Conservation (phyloP, 2,329 filamentous ascomycete species). For the Camillea tinctor region DNA sequence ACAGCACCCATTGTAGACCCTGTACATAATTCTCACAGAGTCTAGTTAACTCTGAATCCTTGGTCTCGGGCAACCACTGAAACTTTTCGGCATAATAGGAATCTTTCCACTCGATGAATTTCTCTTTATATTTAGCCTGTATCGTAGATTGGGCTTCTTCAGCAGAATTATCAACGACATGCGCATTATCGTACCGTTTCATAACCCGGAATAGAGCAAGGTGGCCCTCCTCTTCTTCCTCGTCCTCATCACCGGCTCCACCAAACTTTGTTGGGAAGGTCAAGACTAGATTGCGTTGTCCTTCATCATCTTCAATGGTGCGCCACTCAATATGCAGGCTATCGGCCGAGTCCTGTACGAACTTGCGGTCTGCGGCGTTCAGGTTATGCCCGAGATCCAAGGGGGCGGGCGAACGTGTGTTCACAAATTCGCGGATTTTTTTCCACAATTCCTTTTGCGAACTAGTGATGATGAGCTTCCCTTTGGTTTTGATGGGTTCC, state of each 20-base stretch:
- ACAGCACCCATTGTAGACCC: constrained; percentile 95
- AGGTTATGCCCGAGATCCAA: constrained; percentile 73
- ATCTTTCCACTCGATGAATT: constrained; percentile 91
- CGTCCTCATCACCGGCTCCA: constrained; percentile 60
- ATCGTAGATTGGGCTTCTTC: constrained; percentile 78
- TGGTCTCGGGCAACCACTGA: constrained; percentile 76
- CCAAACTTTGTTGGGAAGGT: constrained; percentile 46
- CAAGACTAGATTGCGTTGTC: constrained; percentile 51
- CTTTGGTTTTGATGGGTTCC: constrained; percentile 54
- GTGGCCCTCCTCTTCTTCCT: constrained; percentile 75
- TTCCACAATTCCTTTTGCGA: constrained; percentile 81
- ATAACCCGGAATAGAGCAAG: constrained; percentile 82
- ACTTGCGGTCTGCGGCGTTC: constrained; percentile 84
- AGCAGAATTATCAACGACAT: constrained; percentile 74
- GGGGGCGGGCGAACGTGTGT: constrained; percentile 60
- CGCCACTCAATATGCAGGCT: constrained; percentile 57
- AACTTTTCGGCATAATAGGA: constrained; percentile 92
- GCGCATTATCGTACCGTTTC: constrained; percentile 86
- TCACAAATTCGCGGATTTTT: constrained; percentile 78
- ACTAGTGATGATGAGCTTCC: constrained; percentile 72
- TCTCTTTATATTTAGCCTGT: constrained; percentile 82
- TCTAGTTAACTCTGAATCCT: constrained; percentile 71
- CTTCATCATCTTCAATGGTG: constrained; percentile 56
- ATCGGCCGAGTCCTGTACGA: constrained; percentile 82
- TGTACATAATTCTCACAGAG: constrained; percentile 96